Base-by-base conservation (phyloP, 352 stramenopile genomes). In the Globisporangium alternatum region DNA sequence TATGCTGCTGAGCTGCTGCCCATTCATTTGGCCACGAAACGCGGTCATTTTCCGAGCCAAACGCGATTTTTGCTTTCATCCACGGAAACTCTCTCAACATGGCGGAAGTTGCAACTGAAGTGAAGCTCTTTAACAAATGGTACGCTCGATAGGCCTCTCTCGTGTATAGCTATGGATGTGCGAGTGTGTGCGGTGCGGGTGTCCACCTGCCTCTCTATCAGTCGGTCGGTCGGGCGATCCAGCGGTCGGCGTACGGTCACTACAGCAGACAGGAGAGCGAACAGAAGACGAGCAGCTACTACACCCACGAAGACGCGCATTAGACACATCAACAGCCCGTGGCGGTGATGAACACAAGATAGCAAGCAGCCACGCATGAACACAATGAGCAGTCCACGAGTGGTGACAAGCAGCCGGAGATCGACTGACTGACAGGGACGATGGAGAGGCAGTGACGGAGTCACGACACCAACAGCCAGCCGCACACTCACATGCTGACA, bases 91-190 rank as follows among this genome's bases (percentile, higher is more conserved):
- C 80, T 92, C 82, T 91, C 81, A 93, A 91, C 81, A 95, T 95
- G 86, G 84, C 86, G 80, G 86, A 95, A 91, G 86, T 92, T 91
- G 89, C 86, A 77, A 90, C 79, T 73, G 90, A 97, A 93, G 89
- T 97, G 65, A 97, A 97, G 86, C 87, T 97, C 73, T 97, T 97
- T 80, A 96, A 96, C 88, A 97, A 97, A 74, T 97, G 90, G 89
- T 97, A 95, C 65, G 87, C 82, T 41, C 6, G n/a, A 4, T 7
- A 17, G 4, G 30, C 25, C 51, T 21, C 17, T 12, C 45, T 19
- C 45, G 52, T 58, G 19, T 43, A 8, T 45, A 31, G 37, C n/a
- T 60, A 25, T 22, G 12, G 49, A 5, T 57, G 21, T 44, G 37
- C 12, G 33, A 4, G 17, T 25, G 17, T 17, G 10, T 31, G 19